phyloP scores from a whole-genome alignment of 805 yeast species.

The Ascoidea rubescens region DNA sequence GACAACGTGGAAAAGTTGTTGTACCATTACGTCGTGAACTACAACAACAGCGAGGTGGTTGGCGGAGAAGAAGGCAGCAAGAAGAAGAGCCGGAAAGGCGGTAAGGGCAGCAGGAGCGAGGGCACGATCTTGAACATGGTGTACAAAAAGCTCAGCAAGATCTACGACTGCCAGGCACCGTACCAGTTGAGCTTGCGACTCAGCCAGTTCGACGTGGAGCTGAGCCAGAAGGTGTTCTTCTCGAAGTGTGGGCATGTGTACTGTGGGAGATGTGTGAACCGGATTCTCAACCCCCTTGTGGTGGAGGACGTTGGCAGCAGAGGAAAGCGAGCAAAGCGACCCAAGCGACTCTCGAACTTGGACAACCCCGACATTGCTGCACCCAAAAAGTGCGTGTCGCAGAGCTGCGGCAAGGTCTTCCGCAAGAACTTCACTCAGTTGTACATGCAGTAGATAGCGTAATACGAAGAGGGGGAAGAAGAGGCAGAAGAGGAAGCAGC shows the following conservation, averaged over 20 bases:
- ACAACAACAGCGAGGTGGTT: slow-evolving; percentile 4
- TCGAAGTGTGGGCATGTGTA: slow-evolving; percentile 73
- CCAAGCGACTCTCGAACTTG: too few species aligned
- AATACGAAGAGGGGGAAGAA: too few species aligned
- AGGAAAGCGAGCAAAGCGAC: too few species aligned
- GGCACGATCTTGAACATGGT: too few species aligned
- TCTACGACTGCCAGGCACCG: slow-evolving; percentile 36
- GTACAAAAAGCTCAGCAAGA: too few species aligned
- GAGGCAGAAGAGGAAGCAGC: too few species aligned
- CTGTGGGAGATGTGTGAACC: slow-evolving; percentile 74
- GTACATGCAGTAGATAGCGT: not conserved
- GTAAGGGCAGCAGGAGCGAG: too few species aligned
- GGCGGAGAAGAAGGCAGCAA: too few species aligned
- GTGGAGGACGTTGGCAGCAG: not conserved
- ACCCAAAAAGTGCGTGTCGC: slow-evolving; percentile 9
- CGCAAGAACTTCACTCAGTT: not conserved
- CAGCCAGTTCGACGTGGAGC: slow-evolving; percentile 29
- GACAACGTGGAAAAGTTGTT: not conserved
- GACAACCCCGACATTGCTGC: too few species aligned
- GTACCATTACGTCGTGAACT: slow-evolving; percentile 1
- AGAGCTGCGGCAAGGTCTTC: slow-evolving; percentile 2
- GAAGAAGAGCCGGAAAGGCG: too few species aligned
- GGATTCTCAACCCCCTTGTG: slow-evolving; percentile 20
- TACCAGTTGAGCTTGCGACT: slow-evolving; percentile 34
- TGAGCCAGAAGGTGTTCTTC: slow-evolving; percentile 53